phyloP scores from a whole-genome alignment of 164 flowering plant genomes.

The Vitis rotundifolia region DNA sequence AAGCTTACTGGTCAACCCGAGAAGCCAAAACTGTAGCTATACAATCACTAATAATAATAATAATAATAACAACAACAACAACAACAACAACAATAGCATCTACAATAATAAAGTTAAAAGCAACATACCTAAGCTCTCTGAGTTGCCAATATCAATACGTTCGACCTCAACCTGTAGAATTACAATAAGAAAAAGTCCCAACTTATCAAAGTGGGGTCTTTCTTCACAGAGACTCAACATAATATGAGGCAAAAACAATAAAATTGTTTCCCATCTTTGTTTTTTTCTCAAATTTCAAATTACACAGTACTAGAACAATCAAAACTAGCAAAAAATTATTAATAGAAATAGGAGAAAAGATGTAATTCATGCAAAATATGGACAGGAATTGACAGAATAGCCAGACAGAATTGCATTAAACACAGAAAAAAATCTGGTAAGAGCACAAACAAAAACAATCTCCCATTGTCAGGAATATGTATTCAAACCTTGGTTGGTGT shows the following conservation, averaged over 20 bases:
- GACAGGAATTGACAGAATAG: background rate
- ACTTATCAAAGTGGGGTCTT: too few relatives aligned
- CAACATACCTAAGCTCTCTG: conserved; percentile 52
- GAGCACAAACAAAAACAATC: background rate
- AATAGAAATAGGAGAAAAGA: background rate
- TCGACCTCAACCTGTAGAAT: conserved; percentile 66
- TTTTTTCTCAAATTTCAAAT: background rate
- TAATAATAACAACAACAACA: too few relatives aligned
- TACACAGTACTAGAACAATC: background rate
- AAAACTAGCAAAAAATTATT: background rate
- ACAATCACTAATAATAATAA: too few relatives aligned
- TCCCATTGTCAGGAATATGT: background rate
- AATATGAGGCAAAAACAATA: too few relatives aligned
- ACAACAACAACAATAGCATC: background rate
- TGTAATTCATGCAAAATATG: background rate
- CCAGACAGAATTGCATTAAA: background rate
- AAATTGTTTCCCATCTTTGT: too few relatives aligned
- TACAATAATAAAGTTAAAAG: background rate
- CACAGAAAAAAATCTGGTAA: background rate
- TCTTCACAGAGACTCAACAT: background rate
- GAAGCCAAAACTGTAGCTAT: too few relatives aligned
- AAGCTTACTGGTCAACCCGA: too few relatives aligned
- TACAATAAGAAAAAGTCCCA: background rate
- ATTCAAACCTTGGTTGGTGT: background rate
- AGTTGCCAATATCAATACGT: conserved; percentile 56